phyloP scores from a whole-genome alignment of 139 green algal species.

The Edaphochlamys debaryana region DNA sequence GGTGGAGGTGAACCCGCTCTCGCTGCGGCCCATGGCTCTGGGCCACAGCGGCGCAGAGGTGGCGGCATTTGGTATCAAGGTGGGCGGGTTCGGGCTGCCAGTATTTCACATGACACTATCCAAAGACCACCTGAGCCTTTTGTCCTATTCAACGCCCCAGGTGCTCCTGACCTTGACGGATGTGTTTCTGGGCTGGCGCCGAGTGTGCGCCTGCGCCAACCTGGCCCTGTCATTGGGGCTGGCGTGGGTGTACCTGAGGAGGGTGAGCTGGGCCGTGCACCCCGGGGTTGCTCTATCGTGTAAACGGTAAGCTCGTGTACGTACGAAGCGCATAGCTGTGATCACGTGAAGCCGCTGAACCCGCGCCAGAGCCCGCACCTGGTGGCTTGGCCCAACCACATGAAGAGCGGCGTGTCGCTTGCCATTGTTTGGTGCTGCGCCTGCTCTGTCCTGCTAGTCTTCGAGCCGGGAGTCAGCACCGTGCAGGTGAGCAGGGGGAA shows the following conservation, averaged over 20 bases:
- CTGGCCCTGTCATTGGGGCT: slow-evolving; percentile 15
- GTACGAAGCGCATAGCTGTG: too few species aligned
- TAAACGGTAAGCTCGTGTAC: too few species aligned
- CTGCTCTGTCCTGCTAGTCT: slow-evolving; percentile 2
- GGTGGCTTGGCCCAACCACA: slow-evolving; percentile 29
- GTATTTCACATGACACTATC: too few species aligned
- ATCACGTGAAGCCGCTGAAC: too few species aligned
- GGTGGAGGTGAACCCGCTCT: slow-evolving; percentile 29
- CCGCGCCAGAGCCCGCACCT: slow-evolving; percentile 9
- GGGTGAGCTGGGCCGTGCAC: slow-evolving; percentile 15
- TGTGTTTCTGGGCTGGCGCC: slow-evolving; percentile 17
- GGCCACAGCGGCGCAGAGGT: slow-evolving; percentile 32
- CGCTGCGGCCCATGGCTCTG: slow-evolving; percentile 1
- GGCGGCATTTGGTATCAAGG: slow-evolving; percentile 16
- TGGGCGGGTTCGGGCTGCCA: too few species aligned
- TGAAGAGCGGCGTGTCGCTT: background rate
- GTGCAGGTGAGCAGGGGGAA: background rate
- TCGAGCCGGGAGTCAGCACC: background rate
- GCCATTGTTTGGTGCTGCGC: background rate
- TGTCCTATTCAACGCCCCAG: too few species aligned
- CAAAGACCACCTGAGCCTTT: too few species aligned
- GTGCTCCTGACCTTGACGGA: slow-evolving; percentile 17
- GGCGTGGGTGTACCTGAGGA: slow-evolving; percentile 7
- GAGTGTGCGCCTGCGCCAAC: slow-evolving; percentile 14
- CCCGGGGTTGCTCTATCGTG: too few species aligned